Base-by-base conservation (phyloP, 176 grass and related monocot species). In the Oryza rufipogon region DNA sequence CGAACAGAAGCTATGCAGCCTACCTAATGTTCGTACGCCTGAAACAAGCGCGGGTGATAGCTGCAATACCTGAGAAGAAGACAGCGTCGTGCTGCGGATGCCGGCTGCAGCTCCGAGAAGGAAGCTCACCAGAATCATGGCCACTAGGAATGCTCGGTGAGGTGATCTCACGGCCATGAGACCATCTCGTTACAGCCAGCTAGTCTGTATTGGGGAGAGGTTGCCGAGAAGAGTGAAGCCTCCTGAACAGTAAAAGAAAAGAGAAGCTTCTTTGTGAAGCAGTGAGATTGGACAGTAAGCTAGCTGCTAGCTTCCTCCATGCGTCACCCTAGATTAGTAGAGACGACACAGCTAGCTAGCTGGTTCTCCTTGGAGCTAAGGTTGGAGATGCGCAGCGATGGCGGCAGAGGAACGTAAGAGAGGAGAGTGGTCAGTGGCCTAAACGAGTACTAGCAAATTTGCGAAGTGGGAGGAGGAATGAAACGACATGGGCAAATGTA, bases 121-220 rank as follows among this genome's bases (percentile, higher is more conserved):
- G 80, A 91, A 75, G 78, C 78, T 67, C 63, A 63, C 20, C 58
- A 97, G 81, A 11, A 90, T 1, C 36, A 90, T 60, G 49, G 85
- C 70, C 32, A 70, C 69, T 16, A 91, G 58, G 79, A 89, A 44
- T 30, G 79, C 79, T 46, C 65, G 75, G 33, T 56, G 80, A 84
- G 71, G 63, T 85, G 87, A 83, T 82, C 82, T 92, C 86, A 92
- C 88, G 68, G 94, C 88, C 84, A 89, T 94, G 66, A 52, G 38
- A 91, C 73, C 87, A 90, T 88, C 70, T 79, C 71, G 68, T 67
- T 86, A 73, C 73, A 64, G 65, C 47, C 66, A 83, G 39, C 26
- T 65, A 63, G 6, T 69, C 2, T 30, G 49, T 61, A 30, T 42
- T 28, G 45, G 3, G 48, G 11, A 73, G 65, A 74, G 71, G 41